These are phyloP conservation scores for Pythium chondricola DNA, from an alignment of 352 stramenopile genomes.

Conservation along the genomic window DNA sequence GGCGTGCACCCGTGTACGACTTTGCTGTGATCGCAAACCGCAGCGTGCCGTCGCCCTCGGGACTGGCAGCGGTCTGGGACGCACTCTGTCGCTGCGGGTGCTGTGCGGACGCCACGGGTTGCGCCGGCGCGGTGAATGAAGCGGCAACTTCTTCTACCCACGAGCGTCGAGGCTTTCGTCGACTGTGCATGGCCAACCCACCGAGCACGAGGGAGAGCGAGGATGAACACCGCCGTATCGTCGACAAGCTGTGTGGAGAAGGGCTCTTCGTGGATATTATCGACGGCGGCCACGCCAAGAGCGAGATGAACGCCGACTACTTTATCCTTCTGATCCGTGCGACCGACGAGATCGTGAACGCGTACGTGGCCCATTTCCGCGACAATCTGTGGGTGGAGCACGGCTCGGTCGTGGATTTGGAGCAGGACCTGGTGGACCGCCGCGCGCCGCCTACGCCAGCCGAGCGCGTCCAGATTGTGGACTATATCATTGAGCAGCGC, in stretches of 20 bases:
- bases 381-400: conserved; percentile 77
- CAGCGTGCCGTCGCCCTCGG: conserved; percentile 38
- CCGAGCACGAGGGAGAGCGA: conserved; percentile 54
- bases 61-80: conserved; percentile 18
- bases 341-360: conserved; percentile 48
- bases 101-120: conserved; percentile 5
- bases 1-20: conserved; percentile 55
- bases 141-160: background rate
- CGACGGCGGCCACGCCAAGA: conserved; percentile 71
- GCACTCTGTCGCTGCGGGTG: conserved; percentile 37
- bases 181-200: conserved; percentile 53
- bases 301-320: conserved; percentile 77
- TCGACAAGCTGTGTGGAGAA: conserved; percentile 68
- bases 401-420: conserved; percentile 70
- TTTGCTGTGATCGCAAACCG: conserved; percentile 79
- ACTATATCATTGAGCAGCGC: conserved; percentile 78
- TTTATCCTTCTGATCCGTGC: conserved; percentile 71
- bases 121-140: conserved; percentile 7
- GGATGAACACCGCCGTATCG: conserved; percentile 74
- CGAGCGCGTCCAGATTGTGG: conserved; percentile 80
- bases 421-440: conserved; percentile 60
- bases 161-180: conserved; percentile 37
- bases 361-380: conserved; percentile 58
- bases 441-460: conserved; percentile 60
- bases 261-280: conserved; percentile 79